Percentiles rank a stretch among this genome's conserved stretches.
phyloP scores from a whole-genome alignment of 1,139 yeast species.

The Hyphopichia burtonii region DNA sequence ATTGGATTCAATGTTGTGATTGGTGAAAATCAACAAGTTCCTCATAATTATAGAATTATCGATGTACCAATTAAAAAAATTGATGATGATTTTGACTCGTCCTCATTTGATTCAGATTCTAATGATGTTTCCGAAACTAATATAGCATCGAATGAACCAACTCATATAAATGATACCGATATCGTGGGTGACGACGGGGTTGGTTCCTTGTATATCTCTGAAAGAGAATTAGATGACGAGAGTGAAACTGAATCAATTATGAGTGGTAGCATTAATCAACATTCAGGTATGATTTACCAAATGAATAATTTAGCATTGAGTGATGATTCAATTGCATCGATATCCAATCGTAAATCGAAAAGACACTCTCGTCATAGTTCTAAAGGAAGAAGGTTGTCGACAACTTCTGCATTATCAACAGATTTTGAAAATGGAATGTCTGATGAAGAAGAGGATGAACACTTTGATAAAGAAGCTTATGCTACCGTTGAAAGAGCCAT shows the following conservation, averaged over 20 bases:
- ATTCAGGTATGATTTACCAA: constrained; percentile 52
- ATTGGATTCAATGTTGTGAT: constrained; percentile 72
- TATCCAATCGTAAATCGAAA: constrained; percentile 39
- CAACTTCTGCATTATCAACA: constrained; percentile 39
- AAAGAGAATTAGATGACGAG: constrained; percentile 38
- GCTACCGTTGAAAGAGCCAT: constrained; percentile 94
- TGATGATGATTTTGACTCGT: constrained; percentile 20
- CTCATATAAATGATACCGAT: constrained; percentile 25
- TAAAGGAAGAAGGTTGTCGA: constrained; percentile 35
- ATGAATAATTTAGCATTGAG: constrained; percentile 67
- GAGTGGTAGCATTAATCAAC: constrained; percentile 19
- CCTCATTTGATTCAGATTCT: constrained; percentile 25
- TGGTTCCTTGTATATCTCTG: constrained; percentile 59
- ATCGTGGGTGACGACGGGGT: constrained; percentile 60
- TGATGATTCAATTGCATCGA: constrained; percentile 75
- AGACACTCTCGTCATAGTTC: constrained; percentile 19
- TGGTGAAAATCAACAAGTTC: constrained; percentile 49
- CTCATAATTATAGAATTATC: constrained; percentile 52
- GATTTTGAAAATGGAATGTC: constrained; percentile 39
- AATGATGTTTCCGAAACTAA: constrained; percentile 13
- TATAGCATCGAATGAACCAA: constrained; percentile 2
- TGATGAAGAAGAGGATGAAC: constrained; percentile 64
- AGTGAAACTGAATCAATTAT: constrained; percentile 31
- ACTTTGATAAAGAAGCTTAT: constrained; percentile 81
- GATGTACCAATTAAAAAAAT: constrained; percentile 43